A percentile compares a stretch with the other conserved stretches of the same genome.
Evolutionary conservation across 768 basidiomycete species (phyloP).

Genomic region (Steccherinum ochraceum): DNA sequence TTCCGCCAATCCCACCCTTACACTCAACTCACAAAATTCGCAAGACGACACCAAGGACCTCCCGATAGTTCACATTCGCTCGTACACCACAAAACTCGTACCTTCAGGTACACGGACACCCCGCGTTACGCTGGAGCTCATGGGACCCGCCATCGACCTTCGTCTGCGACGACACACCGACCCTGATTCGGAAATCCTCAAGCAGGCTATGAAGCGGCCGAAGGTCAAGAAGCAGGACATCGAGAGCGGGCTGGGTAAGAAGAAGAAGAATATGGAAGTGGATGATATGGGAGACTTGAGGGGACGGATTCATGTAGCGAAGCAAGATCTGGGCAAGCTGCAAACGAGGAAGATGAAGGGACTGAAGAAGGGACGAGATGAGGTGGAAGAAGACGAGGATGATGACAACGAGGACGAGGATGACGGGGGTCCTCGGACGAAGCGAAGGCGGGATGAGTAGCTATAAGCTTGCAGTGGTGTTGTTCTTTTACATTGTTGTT

Average conservation of each 20-base stretch:
- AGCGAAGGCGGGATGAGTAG: background rate
- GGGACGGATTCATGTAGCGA: conserved; percentile 82
- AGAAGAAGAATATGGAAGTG: conserved; percentile 90
- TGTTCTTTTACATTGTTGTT: no score
- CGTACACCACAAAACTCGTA: conserved; percentile 71
- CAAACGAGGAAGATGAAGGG: conserved; percentile 98
- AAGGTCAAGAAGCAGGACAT: conserved; percentile 87
- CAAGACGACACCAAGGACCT: conserved; percentile 41
- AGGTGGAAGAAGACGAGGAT: conserved; percentile 10
- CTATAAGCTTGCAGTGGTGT: no score
- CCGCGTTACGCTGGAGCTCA: conserved; percentile 73
- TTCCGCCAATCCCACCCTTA: conserved; percentile 14
- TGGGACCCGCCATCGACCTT: conserved; percentile 91
- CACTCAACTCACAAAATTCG: conserved; percentile 9
- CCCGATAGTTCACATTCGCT: conserved; percentile 84
- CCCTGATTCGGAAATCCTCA: conserved; percentile 75
- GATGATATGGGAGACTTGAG: conserved; percentile 98
- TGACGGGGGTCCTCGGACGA: background rate
- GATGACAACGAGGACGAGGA: conserved; percentile 12
- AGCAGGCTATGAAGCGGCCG: conserved; percentile 73
- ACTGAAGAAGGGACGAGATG: conserved; percentile 42
- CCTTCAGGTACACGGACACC: conserved; percentile 78
- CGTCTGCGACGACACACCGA: conserved; percentile 65
- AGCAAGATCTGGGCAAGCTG: conserved; percentile 80
- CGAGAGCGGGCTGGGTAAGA: conserved; percentile 84